Evolutionary conservation across 805 yeast genomes (phyloP), one percentile per base, ranked within the genome.

Genomic region (Blastobotrys terrestris): DNA sequence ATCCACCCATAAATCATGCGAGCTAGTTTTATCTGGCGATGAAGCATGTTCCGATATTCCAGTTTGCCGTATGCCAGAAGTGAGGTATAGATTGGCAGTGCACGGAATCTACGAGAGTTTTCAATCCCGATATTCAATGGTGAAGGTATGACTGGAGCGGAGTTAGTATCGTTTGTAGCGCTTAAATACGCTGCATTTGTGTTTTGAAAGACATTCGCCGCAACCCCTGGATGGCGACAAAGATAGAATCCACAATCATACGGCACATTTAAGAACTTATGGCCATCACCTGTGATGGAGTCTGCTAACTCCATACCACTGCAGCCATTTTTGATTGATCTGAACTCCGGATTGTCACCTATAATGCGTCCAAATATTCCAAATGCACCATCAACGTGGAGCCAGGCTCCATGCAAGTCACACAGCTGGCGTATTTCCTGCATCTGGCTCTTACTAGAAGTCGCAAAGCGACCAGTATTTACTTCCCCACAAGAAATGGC

Each of bases 351-450:
- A 19, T 39, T n/a, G n/a, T n/a, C n/a, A n/a, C 44, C 8, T 16
- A 22, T 19, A 60, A 52, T 2, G 11, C 61, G 49, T 1, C 55
- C 8, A 45, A 51, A 60, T 16, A 50, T 53, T n/a, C 60, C 61
- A 49, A 60, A 60, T 7, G 63, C 63, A 11, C 61, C 63, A 44
- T 60, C 63, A 41, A 60, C 48, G 50, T 60, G 63, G 40, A 60
- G 45, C 63, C 63, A 60, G 3, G 63, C 61, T 7, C 51, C 49
- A 47, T 57, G 54, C 40, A 41, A 50, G 44, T 54, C 58, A 39
- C 63, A 60, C 15, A 60, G 48, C 14, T 43, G 35, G 16, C 60
- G 49, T 8, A 60, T 40, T 18, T 42, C 15, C 2, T 26, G 26
- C 15, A 60, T 18, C n/a, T 53, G 15, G 11, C 11, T 11, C 5